Base-by-base conservation (phyloP, 495 filamentous ascomycete genomes). In the Aspergillus baeticus region DNA sequence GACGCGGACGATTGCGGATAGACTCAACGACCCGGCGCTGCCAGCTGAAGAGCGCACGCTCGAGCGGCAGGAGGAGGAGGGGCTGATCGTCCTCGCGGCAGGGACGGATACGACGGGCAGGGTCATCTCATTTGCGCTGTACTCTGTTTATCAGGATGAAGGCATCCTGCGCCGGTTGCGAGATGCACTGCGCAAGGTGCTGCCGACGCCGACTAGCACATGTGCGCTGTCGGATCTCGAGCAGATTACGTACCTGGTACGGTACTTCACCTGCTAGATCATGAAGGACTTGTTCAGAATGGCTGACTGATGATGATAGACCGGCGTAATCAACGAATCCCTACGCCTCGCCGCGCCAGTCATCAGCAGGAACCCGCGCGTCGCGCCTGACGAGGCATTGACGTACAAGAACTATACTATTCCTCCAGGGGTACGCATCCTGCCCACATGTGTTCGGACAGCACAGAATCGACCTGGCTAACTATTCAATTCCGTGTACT, bases 281-380 rank as follows among this genome's bases (percentile, higher is more conserved):
- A n/a, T n/a, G n/a, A n/a, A n/a, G n/a, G n/a, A n/a, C n/a, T n/a
- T n/a, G n/a, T n/a, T n/a, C n/a, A n/a, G n/a, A n/a, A n/a, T n/a
- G 31, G 47, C 57, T 20, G 3, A 41, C 38, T 41, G 15, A 45
- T 14, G 10, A 33, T 18, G 17, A 31, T 49, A 74, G 68, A 59
- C 23, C n/a, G 78, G 63, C 15, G 63, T 71, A 1, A 65, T 82
- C 23, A 55, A 55, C n/a, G 81, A 83, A 63, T 61, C 57, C 6
- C 54, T 82, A 20, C 73, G 81, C 1, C 55, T 78, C 5, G 63
- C 60, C 4, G 68, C 69, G 56, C 69, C 74, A 15, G 46, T 69
- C 2, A 59, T 60, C 7, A 61, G 48, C 14, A 66, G 77, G 1
- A 59, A 68, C 1, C 63, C 74, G 4, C 64, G 76, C 5, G 52